Base-by-base conservation (phyloP, 2,329 filamentous ascomycete genomes). In the Ceratocystis cacaofunesta region DNA sequence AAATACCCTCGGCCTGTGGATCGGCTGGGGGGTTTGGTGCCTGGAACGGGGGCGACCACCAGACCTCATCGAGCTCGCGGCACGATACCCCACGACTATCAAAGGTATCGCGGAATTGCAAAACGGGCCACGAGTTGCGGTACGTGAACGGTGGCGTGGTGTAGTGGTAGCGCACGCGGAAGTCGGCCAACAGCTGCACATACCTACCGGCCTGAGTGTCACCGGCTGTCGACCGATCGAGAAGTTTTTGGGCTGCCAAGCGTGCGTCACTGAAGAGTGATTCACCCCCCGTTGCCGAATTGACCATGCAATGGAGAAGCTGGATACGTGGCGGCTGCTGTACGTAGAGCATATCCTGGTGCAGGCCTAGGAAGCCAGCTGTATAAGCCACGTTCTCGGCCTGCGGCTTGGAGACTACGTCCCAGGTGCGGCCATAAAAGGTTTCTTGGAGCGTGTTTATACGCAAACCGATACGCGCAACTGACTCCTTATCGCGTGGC, bases 371-470 rank as follows among this genome's bases (percentile, higher is more conserved):
- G 71, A 86, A 86, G 61, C 86, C 81, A 71, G 82, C 86, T 0
- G 92, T 96, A 76, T 97, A 91, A 8, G 94, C 92, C 3, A 96
- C 89, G 73, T 97, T 97, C 72, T 92, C 91, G 28, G 92, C 90
- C 65, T 89, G 74, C 1, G 88, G 86, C 64, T 95, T 87, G 2
- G 86, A 90, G 64, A 85, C 83, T 12, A 97, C 92, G 74, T 96
- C 88, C 85, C 92, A 97, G 0, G 90, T 95, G 70, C 81, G 79
- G 52, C 94, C 94, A 74, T 97, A 97, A 72, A 97, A 94, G 6
- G 92, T 94, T 70, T 90, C 85, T 71, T 90, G 88, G 30, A 96
- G 76, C 43, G 83, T 83, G 1, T 91, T 92, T 67, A 97, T 88
- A 63, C 85, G 83, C 3, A 79, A 78, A 1, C 85, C 88, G 66